Base-by-base conservation (phyloP, 2,329 filamentous ascomycete species). In the Metarhizium humberi region DNA sequence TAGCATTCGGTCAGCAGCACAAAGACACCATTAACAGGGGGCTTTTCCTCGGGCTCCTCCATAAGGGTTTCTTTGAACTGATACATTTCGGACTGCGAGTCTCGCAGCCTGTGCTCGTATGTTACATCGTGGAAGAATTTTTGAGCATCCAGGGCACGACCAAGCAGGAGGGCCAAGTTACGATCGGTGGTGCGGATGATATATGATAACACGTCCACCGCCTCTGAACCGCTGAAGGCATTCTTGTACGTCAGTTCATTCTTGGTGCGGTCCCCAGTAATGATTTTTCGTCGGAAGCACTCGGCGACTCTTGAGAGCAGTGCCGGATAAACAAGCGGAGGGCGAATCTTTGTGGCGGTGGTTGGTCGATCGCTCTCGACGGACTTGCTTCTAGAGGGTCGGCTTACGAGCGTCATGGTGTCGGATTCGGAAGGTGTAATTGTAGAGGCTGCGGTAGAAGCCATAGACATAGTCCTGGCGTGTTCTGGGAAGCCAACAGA, bases 61-160 rank as follows among this genome's bases (percentile, higher is more conserved):
- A 92, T 87, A 69, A 97, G 79, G 3, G 87, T 95, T 73, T 97
- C 92, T 62, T 88, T 85, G 72, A 99, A 99, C 68, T 97, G 92
- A 70, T 97, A 99, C 70, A 99, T 88, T 71, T 99, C 94, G 52
- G 86, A 87, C 45, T 86, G 83, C n/a, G 92, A 95, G 71, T 99
- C 94, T 71, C 94, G 88, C 64, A 99, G 76, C 50, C 94, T 84
- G 71, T 99, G 94, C 64, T 96, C 92, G 71, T 99, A 99, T 0
- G 92, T 96, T 52, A 97, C 94, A 78, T 99, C 94, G 74, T 99
- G 94, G 69, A 99, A 99, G 75, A 96, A 96, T 69, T 97, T 97
- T 68, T 99, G 94, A 29, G 94, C 94, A 73, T 99, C 94, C 58
- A 99, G 76, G 46, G 94, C 91, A 67, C 94, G 84, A 59, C 94